Conservation (phyloP, 352 stramenopile species). For the Elongisporangium prolatum region DNA sequence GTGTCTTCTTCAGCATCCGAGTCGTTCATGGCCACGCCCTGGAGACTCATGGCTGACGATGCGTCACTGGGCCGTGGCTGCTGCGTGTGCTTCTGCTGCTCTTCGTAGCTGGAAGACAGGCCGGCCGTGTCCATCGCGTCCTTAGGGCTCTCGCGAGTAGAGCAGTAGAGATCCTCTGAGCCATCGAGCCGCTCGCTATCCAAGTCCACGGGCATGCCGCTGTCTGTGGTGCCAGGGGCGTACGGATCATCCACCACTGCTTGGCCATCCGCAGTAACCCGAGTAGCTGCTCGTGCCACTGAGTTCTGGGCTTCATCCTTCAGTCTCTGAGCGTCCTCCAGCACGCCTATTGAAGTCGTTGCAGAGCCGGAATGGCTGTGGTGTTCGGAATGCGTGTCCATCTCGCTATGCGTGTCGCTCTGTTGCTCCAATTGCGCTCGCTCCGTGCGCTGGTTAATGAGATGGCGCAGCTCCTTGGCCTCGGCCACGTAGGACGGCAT, state of each 20-base stretch:
- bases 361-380: background rate
- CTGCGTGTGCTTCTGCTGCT: background rate
- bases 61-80: background rate
- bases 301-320: background rate
- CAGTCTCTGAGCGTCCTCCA: background rate
- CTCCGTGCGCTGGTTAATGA: constrained; percentile 44
- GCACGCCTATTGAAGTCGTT: background rate
- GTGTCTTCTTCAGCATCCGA: constrained; percentile 7
- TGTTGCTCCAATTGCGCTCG: constrained; percentile 13
- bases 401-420: constrained; percentile 33
- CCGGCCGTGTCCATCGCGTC: background rate
- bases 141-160: background rate
- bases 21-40: background rate
- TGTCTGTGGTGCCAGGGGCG: background rate
- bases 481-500: constrained; percentile 47
- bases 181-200: background rate
- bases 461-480: constrained; percentile 39
- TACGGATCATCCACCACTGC: background rate
- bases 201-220: background rate
- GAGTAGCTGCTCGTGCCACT: background rate
- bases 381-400: constrained; percentile 7
- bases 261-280: background rate
- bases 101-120: background rate
- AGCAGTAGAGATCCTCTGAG: background rate
- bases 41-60: background rate